Conservation (phyloP, 148 eudicot species). For the Drosera capensis region DNA sequence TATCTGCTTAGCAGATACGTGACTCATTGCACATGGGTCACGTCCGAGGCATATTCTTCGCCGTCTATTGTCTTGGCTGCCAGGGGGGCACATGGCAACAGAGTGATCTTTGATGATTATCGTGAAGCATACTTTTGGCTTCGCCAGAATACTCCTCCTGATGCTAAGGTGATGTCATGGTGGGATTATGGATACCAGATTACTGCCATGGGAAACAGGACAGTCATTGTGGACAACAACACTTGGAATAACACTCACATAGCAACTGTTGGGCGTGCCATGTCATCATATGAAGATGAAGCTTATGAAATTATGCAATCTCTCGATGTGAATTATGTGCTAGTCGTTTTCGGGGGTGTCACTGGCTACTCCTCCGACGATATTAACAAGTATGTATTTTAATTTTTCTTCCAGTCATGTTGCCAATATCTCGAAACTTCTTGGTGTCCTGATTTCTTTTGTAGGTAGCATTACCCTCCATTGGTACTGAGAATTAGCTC, state of each 20-base stretch:
- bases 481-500: too few relatives aligned
- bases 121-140: constrained; percentile 99
- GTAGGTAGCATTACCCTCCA: too few relatives aligned
- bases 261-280: constrained; percentile 97
- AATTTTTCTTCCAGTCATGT: too few relatives aligned
- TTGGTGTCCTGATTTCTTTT: too few relatives aligned
- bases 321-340: constrained; percentile 89
- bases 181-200: constrained; percentile 99
- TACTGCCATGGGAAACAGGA: constrained; percentile 97
- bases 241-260: constrained; percentile 99
- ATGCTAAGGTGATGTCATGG: constrained; percentile 99
- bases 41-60: constrained; percentile 97
- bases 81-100: constrained; percentile 78
- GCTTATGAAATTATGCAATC: constrained; percentile 94
- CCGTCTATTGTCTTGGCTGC: constrained; percentile 97
- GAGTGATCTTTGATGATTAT: constrained; percentile 95
- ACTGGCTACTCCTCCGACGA: constrained; percentile 27
- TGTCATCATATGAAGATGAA: constrained; percentile 97
- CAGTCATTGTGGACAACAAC: constrained; percentile 98
- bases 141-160: constrained; percentile 81
- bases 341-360: constrained; percentile 97
- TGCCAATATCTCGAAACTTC: too few relatives aligned
- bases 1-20: constrained; percentile 90
- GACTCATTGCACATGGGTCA: constrained; percentile 93
- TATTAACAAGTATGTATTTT: not conserved